Conservation (phyloP, 768 basidiomycete genomes). For the Phlebiopsis flavidoalba region DNA sequence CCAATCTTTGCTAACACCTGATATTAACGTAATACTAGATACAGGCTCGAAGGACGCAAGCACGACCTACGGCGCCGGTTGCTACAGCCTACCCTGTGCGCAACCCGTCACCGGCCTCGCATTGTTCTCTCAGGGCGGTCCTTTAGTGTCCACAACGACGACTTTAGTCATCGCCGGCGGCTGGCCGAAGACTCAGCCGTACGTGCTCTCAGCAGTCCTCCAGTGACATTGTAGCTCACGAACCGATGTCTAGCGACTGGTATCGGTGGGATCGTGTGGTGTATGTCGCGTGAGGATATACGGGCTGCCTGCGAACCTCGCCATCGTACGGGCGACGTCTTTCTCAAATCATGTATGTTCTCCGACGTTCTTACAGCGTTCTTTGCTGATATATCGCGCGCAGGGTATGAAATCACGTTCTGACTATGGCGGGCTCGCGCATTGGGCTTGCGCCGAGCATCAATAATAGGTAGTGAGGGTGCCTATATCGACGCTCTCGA, state of each 20-base stretch:
- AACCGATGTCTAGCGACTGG: conserved; percentile 35
- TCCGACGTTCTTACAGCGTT: background rate
- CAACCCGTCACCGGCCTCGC: conserved; percentile 28
- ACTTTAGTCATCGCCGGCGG: conserved; percentile 50
- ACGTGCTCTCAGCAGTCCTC: background rate
- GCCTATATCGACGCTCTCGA: background rate
- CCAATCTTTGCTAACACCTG: background rate
- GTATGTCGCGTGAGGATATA: conserved; percentile 28
- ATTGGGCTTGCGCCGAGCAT: conserved; percentile 57
- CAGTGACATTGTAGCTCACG: background rate
- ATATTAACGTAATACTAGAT: conserved; percentile 33
- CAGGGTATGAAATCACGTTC: conserved; percentile 61
- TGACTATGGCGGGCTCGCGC: conserved; percentile 50
- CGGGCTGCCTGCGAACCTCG: conserved; percentile 46
- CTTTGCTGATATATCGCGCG: background rate
- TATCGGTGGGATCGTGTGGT: conserved; percentile 49
- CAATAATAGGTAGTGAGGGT: conserved; percentile 30
- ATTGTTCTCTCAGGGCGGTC: conserved; percentile 39
- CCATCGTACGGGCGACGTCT: conserved; percentile 61
- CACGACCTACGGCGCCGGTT: conserved; percentile 39
- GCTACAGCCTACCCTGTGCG: conserved; percentile 53
- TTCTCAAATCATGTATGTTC: conserved; percentile 61
- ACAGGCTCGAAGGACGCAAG: conserved; percentile 36
- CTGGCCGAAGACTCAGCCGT: conserved; percentile 27
- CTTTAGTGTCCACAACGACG: conserved; percentile 38